Evolutionary conservation across 495 filamentous ascomycete species (phyloP).

Genomic region (Neurospora sp.): DNA sequence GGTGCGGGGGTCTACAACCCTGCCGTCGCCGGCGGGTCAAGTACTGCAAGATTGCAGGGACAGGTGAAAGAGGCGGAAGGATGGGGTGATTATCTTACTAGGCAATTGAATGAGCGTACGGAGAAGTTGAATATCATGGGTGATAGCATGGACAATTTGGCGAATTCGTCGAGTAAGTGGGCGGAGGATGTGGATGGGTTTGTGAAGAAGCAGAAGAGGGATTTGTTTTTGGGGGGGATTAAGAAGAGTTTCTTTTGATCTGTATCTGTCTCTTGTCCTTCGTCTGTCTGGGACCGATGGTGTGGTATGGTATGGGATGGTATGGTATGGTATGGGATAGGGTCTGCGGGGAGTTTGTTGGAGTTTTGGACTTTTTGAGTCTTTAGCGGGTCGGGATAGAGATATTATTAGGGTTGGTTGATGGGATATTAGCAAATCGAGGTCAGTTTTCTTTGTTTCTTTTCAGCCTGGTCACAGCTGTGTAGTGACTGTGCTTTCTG

Average conservation of each 20-base stretch:
- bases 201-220: constrained; percentile 75
- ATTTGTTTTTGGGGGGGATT: constrained; percentile 56
- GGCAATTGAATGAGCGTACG: constrained; percentile 80
- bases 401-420: no score
- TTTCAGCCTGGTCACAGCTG: no score
- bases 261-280: no score
- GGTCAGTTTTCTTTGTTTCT: no score
- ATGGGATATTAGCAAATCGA: no score
- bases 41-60: constrained; percentile 53
- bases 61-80: constrained; percentile 31
- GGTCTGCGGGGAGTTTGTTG: no score
- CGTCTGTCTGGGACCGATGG: no score
- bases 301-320: no score
- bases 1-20: constrained; percentile 13
- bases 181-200: constrained; percentile 80
- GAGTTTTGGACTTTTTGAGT: no score
- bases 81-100: constrained; percentile 57
- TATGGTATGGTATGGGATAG: no score
- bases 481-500: no score
- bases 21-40: constrained; percentile 29
- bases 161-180: constrained; percentile 70
- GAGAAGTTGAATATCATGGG: constrained; percentile 73
- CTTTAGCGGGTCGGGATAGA: no score
- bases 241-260: constrained; percentile 31
- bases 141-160: constrained; percentile 71